Conservation (phyloP, 2,329 filamentous ascomycete genomes). For the Venturia nashicola region DNA sequence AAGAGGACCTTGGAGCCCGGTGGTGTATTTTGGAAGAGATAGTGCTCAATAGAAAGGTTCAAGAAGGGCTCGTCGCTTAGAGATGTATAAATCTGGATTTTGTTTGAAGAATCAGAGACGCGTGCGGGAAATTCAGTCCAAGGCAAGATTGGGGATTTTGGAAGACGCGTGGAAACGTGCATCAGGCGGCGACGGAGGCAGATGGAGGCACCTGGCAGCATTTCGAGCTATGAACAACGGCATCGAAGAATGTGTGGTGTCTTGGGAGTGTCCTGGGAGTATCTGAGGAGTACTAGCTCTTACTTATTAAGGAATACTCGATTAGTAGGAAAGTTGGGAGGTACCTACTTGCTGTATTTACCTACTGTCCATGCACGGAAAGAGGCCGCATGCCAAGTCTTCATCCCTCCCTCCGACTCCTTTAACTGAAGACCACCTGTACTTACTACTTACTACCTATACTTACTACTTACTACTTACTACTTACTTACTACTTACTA, state of each 20-base stretch:
- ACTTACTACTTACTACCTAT: too few species aligned
- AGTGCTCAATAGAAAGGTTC: constrained; percentile 90
- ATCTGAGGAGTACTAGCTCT: too few species aligned
- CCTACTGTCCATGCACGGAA: too few species aligned
- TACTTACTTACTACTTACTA: too few species aligned
- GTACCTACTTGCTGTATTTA: too few species aligned
- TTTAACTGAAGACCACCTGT: too few species aligned
- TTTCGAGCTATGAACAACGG: background rate
- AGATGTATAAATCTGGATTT: constrained; percentile 59
- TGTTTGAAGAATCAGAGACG: constrained; percentile 21
- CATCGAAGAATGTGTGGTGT: background rate
- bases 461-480: too few species aligned
- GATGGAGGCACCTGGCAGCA: background rate
- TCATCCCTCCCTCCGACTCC: too few species aligned
- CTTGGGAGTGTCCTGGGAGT: too few species aligned
- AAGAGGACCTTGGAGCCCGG: constrained; percentile 67
- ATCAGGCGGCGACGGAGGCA: background rate
- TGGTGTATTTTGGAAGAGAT: constrained; percentile 64
- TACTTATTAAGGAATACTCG: background rate
- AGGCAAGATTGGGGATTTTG: background rate
- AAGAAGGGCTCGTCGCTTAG: constrained; percentile 62
- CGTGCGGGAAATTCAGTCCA: background rate
- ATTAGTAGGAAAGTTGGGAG: too few species aligned
- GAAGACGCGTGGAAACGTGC: background rate
- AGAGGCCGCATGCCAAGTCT: too few species aligned